Base-by-base conservation (phyloP, 352 stramenopile genomes). In the Globisporangium radiosum region DNA sequence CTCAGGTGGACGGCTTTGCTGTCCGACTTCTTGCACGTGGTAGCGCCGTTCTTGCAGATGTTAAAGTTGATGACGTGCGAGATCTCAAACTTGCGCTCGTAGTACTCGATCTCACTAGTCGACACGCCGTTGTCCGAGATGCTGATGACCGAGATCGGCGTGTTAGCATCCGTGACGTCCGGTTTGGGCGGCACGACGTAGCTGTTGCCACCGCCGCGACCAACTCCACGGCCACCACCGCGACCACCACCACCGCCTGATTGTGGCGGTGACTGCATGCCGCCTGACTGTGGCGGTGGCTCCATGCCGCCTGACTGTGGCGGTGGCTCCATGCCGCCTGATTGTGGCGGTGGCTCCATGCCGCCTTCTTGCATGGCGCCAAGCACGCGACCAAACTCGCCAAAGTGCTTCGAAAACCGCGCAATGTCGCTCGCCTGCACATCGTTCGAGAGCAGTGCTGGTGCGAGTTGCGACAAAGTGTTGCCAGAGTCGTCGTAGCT, bases 1-100 rank as follows among this genome's bases (percentile, higher is more conserved):
- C 52, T 10, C 7, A 88, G 52, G 19, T 25, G 19, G 25, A 71
- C 25, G 54, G 85, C 62, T 51, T 59, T 73, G 38, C 78, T 72
- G 25, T 70, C 55, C 52, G 67, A 83, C 9, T 55, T 47, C 42
- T 60, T 52, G 33, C 54, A 53, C 42, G 61, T 70, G 39, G 47
- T 71, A 19, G 57, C 45, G 17, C 57, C 49, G 5, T 54, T 56
- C 15, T 63, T 42, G 53, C 69, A 76, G 25, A 77, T 55, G 6
- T 47, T 47, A 37, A 66, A 66, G 33, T 61, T 66, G 33, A 59
- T 58, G 9, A 42, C 51, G 57, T 47, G 44, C 25, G 7, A 39
- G 36, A 66, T 57, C 56, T 63, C 37, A 19, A 56, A 57, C 50
- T 52, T 50, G 54, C 39, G 25, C 53, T 69, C 57, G 48, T 40